Percentiles rank a stretch among this genome's conserved stretches.
These are phyloP conservation scores for Aspergillus fischeri DNA, from an alignment of 2,329 filamentous ascomycete species.

Conservation along the genomic window DNA sequence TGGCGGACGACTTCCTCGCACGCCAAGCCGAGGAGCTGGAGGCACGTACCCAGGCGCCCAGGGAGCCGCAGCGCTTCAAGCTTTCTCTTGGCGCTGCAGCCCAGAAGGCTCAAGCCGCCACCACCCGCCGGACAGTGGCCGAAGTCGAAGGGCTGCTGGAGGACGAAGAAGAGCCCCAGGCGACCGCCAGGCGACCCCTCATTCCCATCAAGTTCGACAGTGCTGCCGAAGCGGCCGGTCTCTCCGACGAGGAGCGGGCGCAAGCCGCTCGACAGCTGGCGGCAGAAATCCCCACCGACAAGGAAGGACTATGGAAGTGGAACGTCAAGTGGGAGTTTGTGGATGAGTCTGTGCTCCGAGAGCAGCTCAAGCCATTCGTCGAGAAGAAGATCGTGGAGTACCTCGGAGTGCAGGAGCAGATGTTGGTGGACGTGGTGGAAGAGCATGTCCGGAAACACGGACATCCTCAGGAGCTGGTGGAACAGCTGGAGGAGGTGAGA, in stretches of 20 bases:
- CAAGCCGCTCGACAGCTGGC: slow-evolving; percentile 78
- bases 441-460: slow-evolving; percentile 75
- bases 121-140: slow-evolving; percentile 72
- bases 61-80: slow-evolving; percentile 75
- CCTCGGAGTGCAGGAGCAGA: slow-evolving; percentile 91
- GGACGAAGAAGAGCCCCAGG: slow-evolving; percentile 81
- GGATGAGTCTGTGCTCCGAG: slow-evolving; percentile 72
- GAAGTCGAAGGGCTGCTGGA: slow-evolving; percentile 93
- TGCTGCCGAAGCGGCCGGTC: slow-evolving; percentile 59
- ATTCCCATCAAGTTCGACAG: slow-evolving; percentile 80
- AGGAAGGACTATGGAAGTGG: slow-evolving; percentile 87
- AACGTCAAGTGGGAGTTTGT: slow-evolving; percentile 88
- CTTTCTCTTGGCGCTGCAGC: slow-evolving; percentile 86
- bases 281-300: slow-evolving; percentile 82
- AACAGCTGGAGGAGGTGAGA: slow-evolving; percentile 76
- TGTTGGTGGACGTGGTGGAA: slow-evolving; percentile 88
- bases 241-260: slow-evolving; percentile 82
- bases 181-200: slow-evolving; percentile 66
- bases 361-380: slow-evolving; percentile 89
- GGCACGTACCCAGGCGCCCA: slow-evolving; percentile 39
- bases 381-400: slow-evolving; percentile 98
- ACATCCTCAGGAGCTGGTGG: slow-evolving; percentile 73
- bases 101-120: slow-evolving; percentile 61
- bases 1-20: slow-evolving; percentile 88
- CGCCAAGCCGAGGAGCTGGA: slow-evolving; percentile 74